Percentiles rank a stretch among this genome's conserved stretches.
These are phyloP conservation scores for Ophiognomonia clavigignenti-juglandacearum DNA, from an alignment of 2,329 filamentous ascomycete genomes.

Conservation along the genomic window DNA sequence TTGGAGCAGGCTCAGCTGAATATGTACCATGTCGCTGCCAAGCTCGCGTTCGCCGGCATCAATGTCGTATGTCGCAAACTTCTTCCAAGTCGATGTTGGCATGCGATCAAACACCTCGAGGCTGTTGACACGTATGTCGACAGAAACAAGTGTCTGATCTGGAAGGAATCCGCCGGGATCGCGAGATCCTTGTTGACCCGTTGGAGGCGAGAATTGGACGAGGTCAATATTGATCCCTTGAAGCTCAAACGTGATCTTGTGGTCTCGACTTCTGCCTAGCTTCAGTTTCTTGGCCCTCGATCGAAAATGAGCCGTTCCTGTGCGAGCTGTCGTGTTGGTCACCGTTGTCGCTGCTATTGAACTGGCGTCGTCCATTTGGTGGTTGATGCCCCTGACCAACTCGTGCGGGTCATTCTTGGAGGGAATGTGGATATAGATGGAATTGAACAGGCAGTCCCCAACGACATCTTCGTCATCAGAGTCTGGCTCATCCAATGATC, in stretches of 20 bases:
- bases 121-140: conserved; percentile 77
- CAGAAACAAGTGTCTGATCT: conserved; percentile 79
- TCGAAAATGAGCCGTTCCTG: conserved; percentile 34
- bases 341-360: conserved; percentile 76
- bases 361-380: conserved; percentile 86
- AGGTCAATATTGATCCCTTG: conserved; percentile 79
- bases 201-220: conserved; percentile 64
- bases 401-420: conserved; percentile 80
- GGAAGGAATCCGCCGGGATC: too few relatives aligned
- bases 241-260: conserved; percentile 95
- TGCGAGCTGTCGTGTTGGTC: conserved; percentile 52
- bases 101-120: conserved; percentile 93
- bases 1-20: conserved; percentile 83
- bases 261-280: conserved; percentile 77
- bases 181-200: conserved; percentile 30
- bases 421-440: conserved; percentile 93
- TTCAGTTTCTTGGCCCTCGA: conserved; percentile 56
- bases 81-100: conserved; percentile 95
- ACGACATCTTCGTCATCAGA: conserved; percentile 81
- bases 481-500: conserved; percentile 52
- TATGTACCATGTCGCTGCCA: conserved; percentile 81
- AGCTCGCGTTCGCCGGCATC: conserved; percentile 83
- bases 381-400: conserved; percentile 78
- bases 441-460: conserved; percentile 96
- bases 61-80: conserved; percentile 90